Evolutionary conservation across 2,329 filamentous ascomycete genomes (phyloP).

Genomic region (Phaeosphaeriaceae sp.): DNA sequence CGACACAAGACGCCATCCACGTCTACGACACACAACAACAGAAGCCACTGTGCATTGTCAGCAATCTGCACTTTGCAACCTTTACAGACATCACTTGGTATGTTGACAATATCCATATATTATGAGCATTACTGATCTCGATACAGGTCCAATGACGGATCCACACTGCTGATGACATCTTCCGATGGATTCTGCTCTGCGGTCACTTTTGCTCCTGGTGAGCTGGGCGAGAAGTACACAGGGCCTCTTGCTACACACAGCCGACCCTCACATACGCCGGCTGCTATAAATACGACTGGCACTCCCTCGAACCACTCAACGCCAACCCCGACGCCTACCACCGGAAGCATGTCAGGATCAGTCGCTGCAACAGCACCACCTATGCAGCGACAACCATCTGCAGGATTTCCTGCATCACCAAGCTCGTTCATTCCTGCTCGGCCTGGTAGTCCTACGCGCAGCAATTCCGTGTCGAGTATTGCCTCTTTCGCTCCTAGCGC

Average conservation of each 20-base stretch:
- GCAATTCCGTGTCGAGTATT: constrained; percentile 85
- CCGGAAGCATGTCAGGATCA: constrained; percentile 66
- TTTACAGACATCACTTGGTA: constrained; percentile 97
- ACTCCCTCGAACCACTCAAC: constrained; percentile 68
- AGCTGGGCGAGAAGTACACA: constrained; percentile 83
- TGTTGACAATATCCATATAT: constrained; percentile 40
- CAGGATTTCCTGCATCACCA: constrained; percentile 66
- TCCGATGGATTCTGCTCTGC: constrained; percentile 98
- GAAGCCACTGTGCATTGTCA: constrained; percentile 91
- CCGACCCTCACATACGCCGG: constrained; percentile 44
- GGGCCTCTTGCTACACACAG: constrained; percentile 62
- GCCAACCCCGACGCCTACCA: constrained; percentile 74
- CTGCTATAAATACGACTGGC: constrained; percentile 51
- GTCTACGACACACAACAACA: constrained; percentile 98
- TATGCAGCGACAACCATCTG: constrained; percentile 59
- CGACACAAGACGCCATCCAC: constrained; percentile 92
- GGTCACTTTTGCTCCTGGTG: constrained; percentile 81
- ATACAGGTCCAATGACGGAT: constrained; percentile 75
- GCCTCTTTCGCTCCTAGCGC: constrained; percentile 54
- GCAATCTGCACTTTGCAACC: constrained; percentile 95
- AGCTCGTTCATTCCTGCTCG: constrained; percentile 64
- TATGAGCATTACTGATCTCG: constrained; percentile 14
- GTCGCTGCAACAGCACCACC: constrained; percentile 59
- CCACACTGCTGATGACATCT: constrained; percentile 90
- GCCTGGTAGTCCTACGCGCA: constrained; percentile 80